Evolutionary conservation across 1,139 yeast genomes (phyloP), one percentile per base, ranked within the genome.

Genomic region (Taphrina betulina): DNA sequence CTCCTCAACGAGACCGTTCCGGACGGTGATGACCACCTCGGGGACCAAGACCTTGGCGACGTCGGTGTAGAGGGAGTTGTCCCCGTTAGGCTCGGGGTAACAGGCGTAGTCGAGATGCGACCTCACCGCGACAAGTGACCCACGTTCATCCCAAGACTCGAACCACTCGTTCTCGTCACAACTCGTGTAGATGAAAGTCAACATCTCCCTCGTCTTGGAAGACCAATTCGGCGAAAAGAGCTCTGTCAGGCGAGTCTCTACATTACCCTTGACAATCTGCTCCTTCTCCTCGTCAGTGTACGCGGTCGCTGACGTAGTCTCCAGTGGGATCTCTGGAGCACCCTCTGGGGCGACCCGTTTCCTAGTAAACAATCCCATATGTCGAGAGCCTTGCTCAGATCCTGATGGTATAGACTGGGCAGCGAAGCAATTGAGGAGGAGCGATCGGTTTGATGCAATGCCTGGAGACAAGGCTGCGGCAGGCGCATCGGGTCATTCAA

Each of bases 161-260:
- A 59, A 55, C 61, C 61, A 59, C 46, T 58, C 56, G 37, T 54
- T 57, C 42, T 57, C 59, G 43, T 42, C 45, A 24, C 60, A 56
- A 19, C 57, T 33, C 29, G 46, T 59, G 51, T 58, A 58, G 35
- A 58, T 50, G 35, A 56, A 53, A 16, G 50, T 38, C 28, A 60
- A 55, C 61, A 59, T 58, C 40, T 41, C 46, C 14, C 40, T 33
- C 5, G 54, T 41, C 16, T 40, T 42, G 19, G 54, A 14, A 5
- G 54, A 50, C 54, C 54, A 50, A 40, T 40, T 37, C n/a, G 54
- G 54, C 19, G 54, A 29, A 34, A 50, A 50, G 24, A 50, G 46
- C 24, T 20, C 37, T 19, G 22, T 42, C 4, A 50, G 46, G 8
- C 54, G 54, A n/a, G 34, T 20, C 7, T 31, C 44, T 22, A 50